phyloP scores from a whole-genome alignment of 305 asterid species.

The Ilex paraguariensis region DNA sequence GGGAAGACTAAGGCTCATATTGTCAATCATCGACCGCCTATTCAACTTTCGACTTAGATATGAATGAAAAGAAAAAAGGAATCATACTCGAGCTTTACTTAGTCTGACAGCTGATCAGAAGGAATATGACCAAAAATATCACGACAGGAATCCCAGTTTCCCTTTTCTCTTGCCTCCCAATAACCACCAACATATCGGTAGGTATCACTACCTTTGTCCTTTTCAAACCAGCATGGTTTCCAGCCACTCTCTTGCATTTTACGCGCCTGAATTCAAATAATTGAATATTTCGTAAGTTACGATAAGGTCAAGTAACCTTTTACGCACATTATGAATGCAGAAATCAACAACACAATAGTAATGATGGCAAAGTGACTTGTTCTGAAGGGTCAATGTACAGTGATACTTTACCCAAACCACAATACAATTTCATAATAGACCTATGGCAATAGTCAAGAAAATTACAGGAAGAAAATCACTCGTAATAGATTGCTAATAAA shows the following conservation, averaged over 20 bases:
- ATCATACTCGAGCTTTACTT: constrained; percentile 23
- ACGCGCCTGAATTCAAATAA: constrained; percentile 52
- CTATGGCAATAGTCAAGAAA: too few species aligned
- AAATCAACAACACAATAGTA: neutral
- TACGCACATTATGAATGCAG: neutral
- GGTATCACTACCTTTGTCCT: constrained; percentile 47
- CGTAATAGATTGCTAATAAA: too few species aligned
- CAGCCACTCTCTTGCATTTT: constrained; percentile 97
- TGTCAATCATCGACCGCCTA: neutral
- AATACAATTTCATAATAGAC: too few species aligned
- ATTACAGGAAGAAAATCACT: too few species aligned
- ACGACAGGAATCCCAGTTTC: constrained; percentile 84
- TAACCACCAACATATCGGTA: constrained; percentile 76
- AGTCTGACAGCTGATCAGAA: constrained; percentile 48
- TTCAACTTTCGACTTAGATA: neutral
- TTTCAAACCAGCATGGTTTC: constrained; percentile 86
- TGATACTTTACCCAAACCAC: too few species aligned
- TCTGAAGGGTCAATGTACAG: too few species aligned
- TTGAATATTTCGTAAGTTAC: neutral
- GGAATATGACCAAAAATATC: constrained; percentile 85
- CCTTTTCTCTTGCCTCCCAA: constrained; percentile 87
- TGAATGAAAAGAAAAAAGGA: too few species aligned
- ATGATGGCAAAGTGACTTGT: too few species aligned
- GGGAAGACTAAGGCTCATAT: too few species aligned
- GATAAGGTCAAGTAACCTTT: neutral